Evolutionary conservation across 208 protist species (phyloP), one percentile per base, ranked within the genome.

Genomic region (Leishmania aethiopica): DNA sequence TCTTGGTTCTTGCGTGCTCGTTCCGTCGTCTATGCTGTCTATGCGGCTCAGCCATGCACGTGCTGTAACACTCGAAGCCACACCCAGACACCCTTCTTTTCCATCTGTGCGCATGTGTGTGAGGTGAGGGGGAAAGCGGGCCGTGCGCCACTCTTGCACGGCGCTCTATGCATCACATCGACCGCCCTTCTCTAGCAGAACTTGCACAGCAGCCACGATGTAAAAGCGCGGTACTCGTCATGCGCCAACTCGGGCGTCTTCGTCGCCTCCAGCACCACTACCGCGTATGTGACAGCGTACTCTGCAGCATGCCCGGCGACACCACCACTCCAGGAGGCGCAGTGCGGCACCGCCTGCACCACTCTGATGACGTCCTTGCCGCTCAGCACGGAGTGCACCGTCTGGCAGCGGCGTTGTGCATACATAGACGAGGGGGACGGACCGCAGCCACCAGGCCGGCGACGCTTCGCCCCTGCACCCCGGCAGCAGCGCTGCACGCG

Each of bases 131-230:
- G 28, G 0, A n/a, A 32, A 13, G 40, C 7, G 35, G 42, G 70
- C 28, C 6, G 25, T 74, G 45, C 51, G 22, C 70, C n/a, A 37
- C 8, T 37, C 71, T 28, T 40, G n/a, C n/a, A 35, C 47, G 1
- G 4, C 2, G 15, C 32, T 40, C 62, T 37, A 59, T 42, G 10
- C 71, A 3, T 32, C 47, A 15, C n/a, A 4, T 22, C 11, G n/a
- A 59, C 47, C 19, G 19, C 8, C 74, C 13, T n/a, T 10, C 69
- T 55, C 75, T 49, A 86, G 35, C 62, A n/a, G 53, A 67, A 86
- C 78, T 81, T 89, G 37, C 83, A 69, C n/a, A 93, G 73, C 17
- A 94, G 25, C 91, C 91, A 93, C 57, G 75, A 77, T 51, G 87
- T 79, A 51, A 94, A 88, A 15, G 84, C 80, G 47, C 72, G 80